phyloP scores from a whole-genome alignment of 345 rosid species.

The Microcos paniculata region DNA sequence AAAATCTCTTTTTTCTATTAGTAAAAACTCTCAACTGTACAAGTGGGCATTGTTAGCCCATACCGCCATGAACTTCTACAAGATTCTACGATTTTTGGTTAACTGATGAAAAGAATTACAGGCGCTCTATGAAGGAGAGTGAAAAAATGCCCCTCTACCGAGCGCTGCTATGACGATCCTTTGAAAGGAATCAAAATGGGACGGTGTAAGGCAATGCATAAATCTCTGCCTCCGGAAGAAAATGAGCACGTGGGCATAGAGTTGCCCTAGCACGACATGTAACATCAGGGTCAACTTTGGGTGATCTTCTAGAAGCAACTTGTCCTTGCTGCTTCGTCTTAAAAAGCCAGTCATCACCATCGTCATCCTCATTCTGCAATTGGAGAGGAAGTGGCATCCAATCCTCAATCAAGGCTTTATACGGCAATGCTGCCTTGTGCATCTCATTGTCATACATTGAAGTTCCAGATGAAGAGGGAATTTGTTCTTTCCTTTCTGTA shows the following conservation, averaged over 20 bases:
- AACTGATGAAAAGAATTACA: background rate
- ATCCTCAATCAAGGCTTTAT: conserved; percentile 38
- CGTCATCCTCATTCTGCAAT: background rate
- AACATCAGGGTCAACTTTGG: conserved; percentile 3
- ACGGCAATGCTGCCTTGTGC: conserved; percentile 18
- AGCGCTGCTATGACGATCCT: background rate
- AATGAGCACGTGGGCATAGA: conserved; percentile 38
- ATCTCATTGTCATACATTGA: background rate
- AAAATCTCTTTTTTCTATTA: background rate
- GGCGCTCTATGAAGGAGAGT: background rate
- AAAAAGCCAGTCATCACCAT: conserved; percentile 60
- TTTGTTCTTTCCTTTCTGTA: background rate
- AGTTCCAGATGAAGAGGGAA: background rate
- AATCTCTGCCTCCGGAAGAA: conserved; percentile 38
- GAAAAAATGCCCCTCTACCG: background rate
- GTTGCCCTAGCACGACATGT: background rate
- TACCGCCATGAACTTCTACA: background rate
- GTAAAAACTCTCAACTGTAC: background rate
- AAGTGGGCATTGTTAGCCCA: background rate
- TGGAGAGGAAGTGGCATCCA: conserved; percentile 40
- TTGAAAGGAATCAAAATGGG: conserved; percentile 37
- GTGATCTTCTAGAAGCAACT: background rate
- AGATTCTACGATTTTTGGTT: background rate
- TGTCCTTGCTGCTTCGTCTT: conserved; percentile 7
- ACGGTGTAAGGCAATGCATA: conserved; percentile 61